A percentile compares a stretch with the other conserved stretches of the same genome.
Conservation (phyloP, 495 filamentous ascomycete species). For the Bacidia gigantensis region DNA sequence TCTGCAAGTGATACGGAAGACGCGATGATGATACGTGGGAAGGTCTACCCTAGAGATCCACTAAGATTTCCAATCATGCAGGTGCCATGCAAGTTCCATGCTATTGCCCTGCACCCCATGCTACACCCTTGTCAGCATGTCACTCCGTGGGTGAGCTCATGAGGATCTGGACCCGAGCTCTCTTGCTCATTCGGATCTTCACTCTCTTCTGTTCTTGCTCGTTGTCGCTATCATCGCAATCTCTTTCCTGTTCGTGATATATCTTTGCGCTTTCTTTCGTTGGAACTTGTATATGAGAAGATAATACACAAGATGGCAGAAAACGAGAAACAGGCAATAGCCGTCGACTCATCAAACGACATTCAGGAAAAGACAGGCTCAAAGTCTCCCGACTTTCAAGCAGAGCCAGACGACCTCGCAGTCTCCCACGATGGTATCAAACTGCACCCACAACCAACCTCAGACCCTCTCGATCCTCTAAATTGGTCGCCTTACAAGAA, state of each 20-base stretch:
- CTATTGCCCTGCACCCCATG: no score
- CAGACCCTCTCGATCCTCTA: constrained; percentile 43
- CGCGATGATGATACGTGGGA: background rate
- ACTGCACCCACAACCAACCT: constrained; percentile 36
- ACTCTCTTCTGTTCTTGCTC: background rate
- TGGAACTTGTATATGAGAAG: no score
- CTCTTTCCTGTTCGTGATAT: background rate
- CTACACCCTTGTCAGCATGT: no score
- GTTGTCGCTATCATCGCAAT: background rate
- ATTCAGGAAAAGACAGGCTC: constrained; percentile 2
- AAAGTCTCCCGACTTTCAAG: background rate
- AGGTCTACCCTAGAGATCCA: background rate
- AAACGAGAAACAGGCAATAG: background rate
- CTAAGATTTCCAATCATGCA: background rate
- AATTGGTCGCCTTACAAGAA: constrained; percentile 42
- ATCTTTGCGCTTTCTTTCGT: background rate
- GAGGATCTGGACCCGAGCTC: background rate
- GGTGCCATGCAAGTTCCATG: background rate
- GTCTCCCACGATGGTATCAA: constrained; percentile 25
- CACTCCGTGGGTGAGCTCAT: no score
- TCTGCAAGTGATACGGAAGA: background rate
- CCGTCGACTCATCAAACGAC: constrained; percentile 13
- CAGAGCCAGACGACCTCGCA: constrained; percentile 4
- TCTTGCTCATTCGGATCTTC: background rate
- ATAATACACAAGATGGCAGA: background rate